phyloP scores from a whole-genome alignment of 106 monocot species.

The Allium sativum region DNA sequence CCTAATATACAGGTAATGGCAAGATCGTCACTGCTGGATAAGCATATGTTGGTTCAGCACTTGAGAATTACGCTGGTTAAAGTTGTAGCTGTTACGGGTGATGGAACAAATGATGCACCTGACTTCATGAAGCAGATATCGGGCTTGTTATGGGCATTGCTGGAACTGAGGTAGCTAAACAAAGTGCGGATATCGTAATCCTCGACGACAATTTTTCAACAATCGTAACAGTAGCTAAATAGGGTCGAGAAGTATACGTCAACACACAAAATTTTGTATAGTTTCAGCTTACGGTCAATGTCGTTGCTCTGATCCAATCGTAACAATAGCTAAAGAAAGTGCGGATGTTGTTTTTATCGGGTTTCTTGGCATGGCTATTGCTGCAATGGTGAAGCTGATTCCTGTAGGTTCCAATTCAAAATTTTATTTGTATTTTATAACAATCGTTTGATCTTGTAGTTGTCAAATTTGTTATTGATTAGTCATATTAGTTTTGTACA shows the following conservation, averaged over 20 bases:
- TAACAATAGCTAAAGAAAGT: no score
- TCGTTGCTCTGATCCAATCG: slow-evolving; percentile 57
- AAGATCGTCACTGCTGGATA: slow-evolving; percentile 43
- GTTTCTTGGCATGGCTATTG: slow-evolving; percentile 52
- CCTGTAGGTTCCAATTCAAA: slow-evolving; percentile 30
- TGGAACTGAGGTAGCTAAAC: no score
- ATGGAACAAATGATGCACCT: slow-evolving; percentile 58
- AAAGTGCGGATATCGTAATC: no score
- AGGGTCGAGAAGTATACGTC: slow-evolving; percentile 60
- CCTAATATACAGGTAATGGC: slow-evolving; percentile 52
- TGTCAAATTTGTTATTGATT: no score
- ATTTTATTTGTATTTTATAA: not conserved
- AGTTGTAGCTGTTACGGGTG: slow-evolving; percentile 59
- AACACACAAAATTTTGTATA: slow-evolving; percentile 76
- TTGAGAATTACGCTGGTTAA: slow-evolving; percentile 28
- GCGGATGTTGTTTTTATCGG: slow-evolving; percentile 44
- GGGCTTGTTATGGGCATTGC: no score
- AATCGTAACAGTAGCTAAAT: slow-evolving; percentile 62
- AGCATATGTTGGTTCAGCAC: slow-evolving; percentile 33
- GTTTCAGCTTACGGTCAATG: slow-evolving; percentile 62
- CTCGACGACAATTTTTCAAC: no score
- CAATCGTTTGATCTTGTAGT: not conserved
- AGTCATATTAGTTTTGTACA: no score
- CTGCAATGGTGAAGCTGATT: slow-evolving; percentile 43
- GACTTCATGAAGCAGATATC: no score